A percentile compares a stretch with the other conserved stretches of the same genome.
These are phyloP conservation scores for Populus simonii DNA, from an alignment of 345 rosid species.

Conservation along the genomic window DNA sequence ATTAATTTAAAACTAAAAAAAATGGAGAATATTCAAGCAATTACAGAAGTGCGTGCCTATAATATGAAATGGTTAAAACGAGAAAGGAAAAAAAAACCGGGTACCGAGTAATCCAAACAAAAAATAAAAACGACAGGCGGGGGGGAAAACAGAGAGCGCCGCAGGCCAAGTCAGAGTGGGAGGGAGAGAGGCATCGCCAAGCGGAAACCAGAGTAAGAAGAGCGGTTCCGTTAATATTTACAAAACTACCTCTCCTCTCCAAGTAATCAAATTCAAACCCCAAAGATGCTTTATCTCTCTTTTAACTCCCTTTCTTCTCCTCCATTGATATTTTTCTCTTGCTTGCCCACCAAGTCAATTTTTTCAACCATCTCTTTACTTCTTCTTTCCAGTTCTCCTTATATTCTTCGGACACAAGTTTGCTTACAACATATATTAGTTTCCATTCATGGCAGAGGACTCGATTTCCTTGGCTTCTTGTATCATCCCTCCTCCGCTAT, in stretches of 20 bases:
- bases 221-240: conserved; percentile 6
- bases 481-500: too few relatives aligned
- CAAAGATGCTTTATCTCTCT: not conserved
- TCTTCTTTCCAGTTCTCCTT: too few relatives aligned
- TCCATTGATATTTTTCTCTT: not conserved
- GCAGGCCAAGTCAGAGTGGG: not conserved
- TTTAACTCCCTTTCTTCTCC: too few relatives aligned
- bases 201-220: not conserved
- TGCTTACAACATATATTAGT: not conserved
- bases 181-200: conserved; percentile 9
- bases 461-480: too few relatives aligned
- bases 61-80: not conserved
- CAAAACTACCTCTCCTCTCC: not conserved
- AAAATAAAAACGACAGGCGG: not conserved
- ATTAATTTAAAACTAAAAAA: too few relatives aligned
- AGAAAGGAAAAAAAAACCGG: not conserved
- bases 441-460: too few relatives aligned
- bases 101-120: not conserved
- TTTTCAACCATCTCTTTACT: too few relatives aligned
- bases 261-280: too few relatives aligned
- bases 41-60: not conserved
- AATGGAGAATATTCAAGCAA: too few relatives aligned
- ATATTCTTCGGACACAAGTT: not conserved
- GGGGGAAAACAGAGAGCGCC: conserved; percentile 25
- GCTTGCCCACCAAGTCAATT: not conserved